Evolutionary conservation across 2,329 filamentous ascomycete genomes (phyloP), one percentile per base, ranked within the genome.

Genomic region (Trichoderma citrinoviride): DNA sequence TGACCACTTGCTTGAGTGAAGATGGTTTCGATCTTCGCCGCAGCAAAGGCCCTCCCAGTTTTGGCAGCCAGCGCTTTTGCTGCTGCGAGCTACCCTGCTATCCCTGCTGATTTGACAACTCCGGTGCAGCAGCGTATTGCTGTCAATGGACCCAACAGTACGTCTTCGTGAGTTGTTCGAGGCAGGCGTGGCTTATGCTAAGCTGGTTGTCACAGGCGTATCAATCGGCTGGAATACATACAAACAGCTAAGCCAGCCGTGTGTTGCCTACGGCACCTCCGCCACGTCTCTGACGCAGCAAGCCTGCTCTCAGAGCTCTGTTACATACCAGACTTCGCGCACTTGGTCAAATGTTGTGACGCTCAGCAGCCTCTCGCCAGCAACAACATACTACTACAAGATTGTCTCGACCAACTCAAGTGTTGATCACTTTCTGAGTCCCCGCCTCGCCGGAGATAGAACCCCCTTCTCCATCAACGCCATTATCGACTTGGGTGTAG

Each of bases 311-410:
- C 74, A 73, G 15, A 72, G 68, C 3, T 82, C 83, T 0, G 74
- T 77, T 7, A 86, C 83, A 1, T 86, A 86, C 67, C 71, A 75
- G 1, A 81, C 80, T 0, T 85, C 84, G n/a, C 78, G 83, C 14
- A 87, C 84, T 0, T 85, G 78, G 68, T 79, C 79, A 41, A 82
- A 85, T 67, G 75, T 76, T 0, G 84, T 84, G 0, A 76, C 76
- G 2, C 72, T 87, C 40, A 75, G 76, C 0, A 76, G 71, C 7
- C 73, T 87, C 21, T 74, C 73, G 0, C 79, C 85, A 0, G 83
- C 80, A 0, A 85, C 83, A 1, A 85, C 79, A 0, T 87, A 87
- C 73, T 87, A 84, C 76, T 87, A 87, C 76, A 79, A 84, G 75
- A 85, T 87, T 55, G 77, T 76, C 8, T 85, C 83, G 2, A 81